A percentile compares a stretch with the other conserved stretches of the same genome.
These are phyloP conservation scores for Schizophyllum amplum DNA, from an alignment of 1,284 basidiomycete species.

Conservation along the genomic window DNA sequence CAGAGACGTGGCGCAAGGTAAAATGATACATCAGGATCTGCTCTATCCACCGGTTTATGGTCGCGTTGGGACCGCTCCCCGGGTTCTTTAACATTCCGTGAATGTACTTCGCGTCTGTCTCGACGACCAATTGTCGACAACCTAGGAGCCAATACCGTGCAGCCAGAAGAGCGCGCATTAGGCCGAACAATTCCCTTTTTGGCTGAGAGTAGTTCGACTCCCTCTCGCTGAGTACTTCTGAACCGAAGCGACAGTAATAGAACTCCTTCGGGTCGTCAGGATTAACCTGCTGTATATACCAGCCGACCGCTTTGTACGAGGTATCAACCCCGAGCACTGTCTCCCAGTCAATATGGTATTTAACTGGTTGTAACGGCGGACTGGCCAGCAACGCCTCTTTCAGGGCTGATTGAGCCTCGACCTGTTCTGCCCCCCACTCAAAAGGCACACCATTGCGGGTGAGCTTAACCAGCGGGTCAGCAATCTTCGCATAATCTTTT, in stretches of 20 bases:
- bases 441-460: constrained; percentile 21
- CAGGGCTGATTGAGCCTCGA: constrained; percentile 17
- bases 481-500: constrained; percentile 17
- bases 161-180: constrained; percentile 20
- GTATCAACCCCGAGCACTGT: constrained; percentile 31
- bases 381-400: constrained; percentile 17
- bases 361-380: constrained; percentile 20
- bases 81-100: constrained; percentile 31
- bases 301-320: constrained; percentile 23
- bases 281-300: constrained; percentile 22
- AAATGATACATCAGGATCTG: constrained; percentile 30
- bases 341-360: constrained; percentile 19
- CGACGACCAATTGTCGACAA: constrained; percentile 19
- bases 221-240: constrained; percentile 21
- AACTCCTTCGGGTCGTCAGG: constrained; percentile 12
- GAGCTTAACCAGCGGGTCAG: constrained; percentile 19
- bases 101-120: constrained; percentile 29
- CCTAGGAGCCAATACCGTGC: constrained; percentile 20
- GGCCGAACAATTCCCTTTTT: constrained; percentile 26
- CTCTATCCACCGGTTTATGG: constrained; percentile 32
- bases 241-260: constrained; percentile 19
- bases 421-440: constrained; percentile 13
- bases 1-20: constrained; percentile 25
- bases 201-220: constrained; percentile 26
- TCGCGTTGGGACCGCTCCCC: constrained; percentile 27